Percentiles rank a stretch among this genome's conserved stretches.
phyloP scores from a whole-genome alignment of 2,329 filamentous ascomycete genomes.

The Colletotrichum shisoi region DNA sequence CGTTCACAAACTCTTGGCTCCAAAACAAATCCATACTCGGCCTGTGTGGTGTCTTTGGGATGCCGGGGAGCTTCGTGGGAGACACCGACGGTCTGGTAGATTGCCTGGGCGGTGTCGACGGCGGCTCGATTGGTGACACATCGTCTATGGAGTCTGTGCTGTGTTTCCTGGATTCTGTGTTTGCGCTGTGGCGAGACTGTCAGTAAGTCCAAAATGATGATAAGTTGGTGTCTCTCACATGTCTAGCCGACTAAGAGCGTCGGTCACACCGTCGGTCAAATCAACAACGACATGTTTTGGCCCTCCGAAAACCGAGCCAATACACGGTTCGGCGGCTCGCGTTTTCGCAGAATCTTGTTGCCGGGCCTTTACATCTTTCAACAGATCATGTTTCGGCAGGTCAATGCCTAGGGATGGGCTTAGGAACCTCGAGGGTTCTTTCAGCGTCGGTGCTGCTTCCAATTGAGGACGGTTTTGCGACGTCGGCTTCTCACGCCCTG shows the following conservation, averaged over 20 bases:
- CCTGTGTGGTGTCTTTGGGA: constrained; percentile 63
- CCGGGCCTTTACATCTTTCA: neutral
- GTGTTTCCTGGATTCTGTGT: neutral
- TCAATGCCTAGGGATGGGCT: neutral
- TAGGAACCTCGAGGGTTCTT: neutral
- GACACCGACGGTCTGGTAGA: constrained; percentile 43
- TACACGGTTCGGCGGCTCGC: neutral
- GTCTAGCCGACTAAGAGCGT: constrained; percentile 25
- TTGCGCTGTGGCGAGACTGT: neutral
- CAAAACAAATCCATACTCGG: constrained; percentile 67
- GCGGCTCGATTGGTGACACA: constrained; percentile 16
- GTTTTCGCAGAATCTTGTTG: neutral
- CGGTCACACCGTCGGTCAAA: constrained; percentile 26
- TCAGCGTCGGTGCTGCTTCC: neutral
- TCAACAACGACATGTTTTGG: constrained; percentile 11
- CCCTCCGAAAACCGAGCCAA: neutral
- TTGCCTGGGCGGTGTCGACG: constrained; percentile 40
- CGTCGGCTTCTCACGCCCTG: neutral
- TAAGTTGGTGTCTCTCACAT: constrained; percentile 11
- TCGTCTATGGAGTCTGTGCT: neutral
- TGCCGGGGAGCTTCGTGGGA: constrained; percentile 48
- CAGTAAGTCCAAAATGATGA: neutral
- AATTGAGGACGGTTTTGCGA: neutral
- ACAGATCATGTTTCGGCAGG: neutral
- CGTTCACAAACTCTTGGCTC: constrained; percentile 65